A percentile compares a stretch with the other conserved stretches of the same genome.
Conservation (phyloP, 441 rosid species). For the Eutrema salsugineum region DNA sequence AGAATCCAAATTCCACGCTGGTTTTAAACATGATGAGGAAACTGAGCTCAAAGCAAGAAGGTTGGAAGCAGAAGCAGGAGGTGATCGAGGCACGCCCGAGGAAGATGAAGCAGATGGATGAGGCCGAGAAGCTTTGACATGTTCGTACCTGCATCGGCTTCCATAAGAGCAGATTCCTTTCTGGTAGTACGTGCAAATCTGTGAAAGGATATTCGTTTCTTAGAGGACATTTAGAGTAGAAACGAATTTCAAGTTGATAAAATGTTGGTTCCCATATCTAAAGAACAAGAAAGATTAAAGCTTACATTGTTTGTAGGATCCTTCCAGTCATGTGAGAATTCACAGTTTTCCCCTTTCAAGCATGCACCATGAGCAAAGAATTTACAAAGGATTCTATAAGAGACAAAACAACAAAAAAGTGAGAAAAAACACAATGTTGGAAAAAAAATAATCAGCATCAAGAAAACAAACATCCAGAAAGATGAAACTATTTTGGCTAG, state of each 20-base stretch:
- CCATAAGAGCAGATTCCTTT: constrained; percentile 86
- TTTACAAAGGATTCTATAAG: constrained; percentile 82
- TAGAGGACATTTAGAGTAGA: constrained; percentile 2
- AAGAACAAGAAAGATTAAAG: neutral
- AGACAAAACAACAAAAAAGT: neutral
- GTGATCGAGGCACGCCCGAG: constrained; percentile 33
- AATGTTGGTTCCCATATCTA: neutral
- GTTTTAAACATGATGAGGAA: constrained; percentile 23
- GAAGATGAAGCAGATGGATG: constrained; percentile 58
- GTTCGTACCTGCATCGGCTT: constrained; percentile 85
- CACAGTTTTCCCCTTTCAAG: constrained; percentile 93
- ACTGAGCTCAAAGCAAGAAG: constrained; percentile 18
- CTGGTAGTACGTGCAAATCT: constrained; percentile 92
- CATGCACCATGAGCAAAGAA: constrained; percentile 96
- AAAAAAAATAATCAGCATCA: neutral
- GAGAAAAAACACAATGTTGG: neutral
- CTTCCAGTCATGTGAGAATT: constrained; percentile 91
- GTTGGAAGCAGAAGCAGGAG: constrained; percentile 29
- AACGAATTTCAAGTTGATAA: neutral
- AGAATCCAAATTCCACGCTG: constrained; percentile 47
- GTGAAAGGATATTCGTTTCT: constrained; percentile 15
- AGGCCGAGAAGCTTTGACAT: constrained; percentile 56
- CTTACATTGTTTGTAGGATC: constrained; percentile 81
- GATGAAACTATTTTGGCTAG: constrained; percentile 4
- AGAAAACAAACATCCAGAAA: neutral